Percentiles rank a stretch among this genome's conserved stretches.
phyloP scores from a whole-genome alignment of 345 rosid genomes.

The Syzygium grande region DNA sequence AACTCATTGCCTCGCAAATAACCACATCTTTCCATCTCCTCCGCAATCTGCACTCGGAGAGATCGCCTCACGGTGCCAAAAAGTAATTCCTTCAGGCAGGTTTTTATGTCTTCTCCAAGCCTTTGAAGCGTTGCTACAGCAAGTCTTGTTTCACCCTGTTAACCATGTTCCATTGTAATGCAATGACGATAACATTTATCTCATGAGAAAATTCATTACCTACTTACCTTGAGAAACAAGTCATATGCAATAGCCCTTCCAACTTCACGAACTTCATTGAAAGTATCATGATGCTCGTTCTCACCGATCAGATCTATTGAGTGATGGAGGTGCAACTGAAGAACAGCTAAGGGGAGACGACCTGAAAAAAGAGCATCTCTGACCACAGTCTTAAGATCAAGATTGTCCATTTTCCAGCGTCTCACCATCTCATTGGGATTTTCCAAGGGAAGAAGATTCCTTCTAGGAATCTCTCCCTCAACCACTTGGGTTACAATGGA shows the following conservation, averaged over 20 bases:
- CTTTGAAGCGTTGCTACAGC: conserved; percentile 84
- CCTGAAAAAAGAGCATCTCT: conserved; percentile 90
- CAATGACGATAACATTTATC: conserved; percentile 8
- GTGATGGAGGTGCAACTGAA: conserved; percentile 90
- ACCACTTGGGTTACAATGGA: conserved; percentile 38
- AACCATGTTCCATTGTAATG: conserved; percentile 8
- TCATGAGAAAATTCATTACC: conserved; percentile 10
- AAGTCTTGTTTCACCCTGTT: conserved; percentile 83
- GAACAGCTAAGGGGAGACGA: conserved; percentile 96
- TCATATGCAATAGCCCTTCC: conserved; percentile 96
- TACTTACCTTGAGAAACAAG: conserved; percentile 77
- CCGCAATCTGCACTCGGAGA: conserved; percentile 64
- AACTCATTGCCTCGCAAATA: conserved; percentile 69
- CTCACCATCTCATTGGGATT: conserved; percentile 97
- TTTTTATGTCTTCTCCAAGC: conserved; percentile 90
- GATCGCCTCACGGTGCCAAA: conserved; percentile 88
- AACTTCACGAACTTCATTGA: conserved; percentile 80
- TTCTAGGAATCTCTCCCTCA: conserved; percentile 17
- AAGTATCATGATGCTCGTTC: conserved; percentile 62
- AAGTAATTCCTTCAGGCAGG: conserved; percentile 77
- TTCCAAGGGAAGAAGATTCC: conserved; percentile 64
- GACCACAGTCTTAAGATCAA: conserved; percentile 84
- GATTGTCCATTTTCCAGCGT: conserved; percentile 80
- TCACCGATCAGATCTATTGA: conserved; percentile 45
- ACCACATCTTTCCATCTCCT: conserved; percentile 70